Evolutionary conservation across 208 protist species (phyloP), one percentile per base, ranked within the genome.

Genomic region (Acanthamoeba lenticulata): DNA sequence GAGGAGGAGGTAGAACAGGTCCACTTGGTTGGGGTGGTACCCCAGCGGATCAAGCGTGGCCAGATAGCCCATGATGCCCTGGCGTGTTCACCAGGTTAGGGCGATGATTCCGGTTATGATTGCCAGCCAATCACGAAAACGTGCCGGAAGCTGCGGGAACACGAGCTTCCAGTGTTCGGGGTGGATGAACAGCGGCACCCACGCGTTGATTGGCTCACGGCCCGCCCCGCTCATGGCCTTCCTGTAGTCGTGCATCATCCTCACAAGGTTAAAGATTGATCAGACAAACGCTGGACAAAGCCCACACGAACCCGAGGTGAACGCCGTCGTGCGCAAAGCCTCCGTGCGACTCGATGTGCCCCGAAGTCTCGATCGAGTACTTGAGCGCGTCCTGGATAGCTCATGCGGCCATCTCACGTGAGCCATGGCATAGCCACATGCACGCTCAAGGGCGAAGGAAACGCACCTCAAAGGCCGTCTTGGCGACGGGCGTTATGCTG

Each of bases 151-250:
- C 85, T 94, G 95, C 32, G 65, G 93, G n/a, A 74, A 86, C 4
- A 91, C 83, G 34, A 89, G 11, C 65, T 94, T 72, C 95, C 95
- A 96, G 90, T 96, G 95, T 40, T 90, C 62, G 5, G 27, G 1
- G 52, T 94, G 19, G 29, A 96, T 55, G 32, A 94, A 96, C 5
- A 96, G 44, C 45, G 95, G 95, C 32, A 96, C 57, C 92, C 93
- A 96, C 5, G 69, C 52, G 27, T 96, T 96, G 32, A 96, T 96
- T 45, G 95, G 92, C 52, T 96, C 95, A 42, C 95, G 47, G 13
- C 92, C 92, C 67, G 81, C 34, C 29, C 95, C 95, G 15, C 88
- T 21, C 17, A 96, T 57, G 0, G 92, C 95, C 49, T 57, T 62
- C 0, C 81, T 55, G 38, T 24, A 19, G n/a, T n/a, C n/a, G n/a